phyloP scores from a whole-genome alignment of 192 early-diverging fungal species.

The Kickxella alabastrina region DNA sequence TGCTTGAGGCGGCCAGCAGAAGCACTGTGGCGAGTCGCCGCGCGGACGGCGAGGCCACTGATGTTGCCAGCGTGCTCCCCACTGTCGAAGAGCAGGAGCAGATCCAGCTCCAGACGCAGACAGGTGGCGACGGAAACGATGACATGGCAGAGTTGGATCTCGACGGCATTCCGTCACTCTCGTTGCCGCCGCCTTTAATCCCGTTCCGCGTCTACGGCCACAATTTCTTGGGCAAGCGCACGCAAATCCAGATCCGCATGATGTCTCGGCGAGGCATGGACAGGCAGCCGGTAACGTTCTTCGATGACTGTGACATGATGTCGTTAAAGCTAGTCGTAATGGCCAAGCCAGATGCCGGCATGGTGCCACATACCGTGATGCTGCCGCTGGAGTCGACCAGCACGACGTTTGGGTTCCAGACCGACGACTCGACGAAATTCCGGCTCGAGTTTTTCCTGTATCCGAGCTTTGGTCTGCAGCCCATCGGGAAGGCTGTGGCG shows the following conservation, averaged over 20 bases:
- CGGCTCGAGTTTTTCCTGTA: slow-evolving; percentile 92
- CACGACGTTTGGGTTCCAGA: slow-evolving; percentile 78
- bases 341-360: slow-evolving; percentile 81
- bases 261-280: slow-evolving; percentile 51
- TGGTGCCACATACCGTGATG: slow-evolving; percentile 87
- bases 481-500: slow-evolving; percentile 83
- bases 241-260: slow-evolving; percentile 73
- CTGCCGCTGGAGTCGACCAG: slow-evolving; percentile 73
- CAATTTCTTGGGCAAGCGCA: slow-evolving; percentile 90
- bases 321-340: slow-evolving; percentile 85
- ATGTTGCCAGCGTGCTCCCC: neutral
- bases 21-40: neutral
- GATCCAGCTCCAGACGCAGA: neutral
- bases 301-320: slow-evolving; percentile 39
- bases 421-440: slow-evolving; percentile 70
- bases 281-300: slow-evolving; percentile 30
- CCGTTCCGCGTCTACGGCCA: slow-evolving; percentile 98
- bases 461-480: slow-evolving; percentile 95
- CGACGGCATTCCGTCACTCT: slow-evolving; percentile 88
- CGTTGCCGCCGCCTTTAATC: slow-evolving; percentile 94
- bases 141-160: slow-evolving; percentile 67
- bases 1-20: slow-evolving; percentile 60
- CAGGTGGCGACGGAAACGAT: slow-evolving; percentile 6
- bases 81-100: neutral
- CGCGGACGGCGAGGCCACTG: slow-evolving; percentile 1